phyloP scores from a whole-genome alignment of 805 yeast genomes.

The Wickerhamiella qilinensis region DNA sequence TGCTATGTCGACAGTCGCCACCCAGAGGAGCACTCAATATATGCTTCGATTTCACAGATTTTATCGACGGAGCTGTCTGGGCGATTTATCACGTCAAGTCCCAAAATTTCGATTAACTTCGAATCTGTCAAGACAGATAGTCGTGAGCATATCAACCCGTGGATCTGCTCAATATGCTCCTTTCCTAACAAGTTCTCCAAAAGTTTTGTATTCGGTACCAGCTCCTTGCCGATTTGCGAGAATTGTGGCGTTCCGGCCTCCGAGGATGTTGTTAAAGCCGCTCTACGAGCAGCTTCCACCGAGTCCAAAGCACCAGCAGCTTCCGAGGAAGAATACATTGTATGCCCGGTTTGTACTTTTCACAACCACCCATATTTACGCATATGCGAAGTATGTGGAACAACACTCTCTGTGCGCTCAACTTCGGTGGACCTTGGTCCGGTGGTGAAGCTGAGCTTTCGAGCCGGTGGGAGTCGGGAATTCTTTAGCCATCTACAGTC shows the following conservation, averaged over 20 bases:
- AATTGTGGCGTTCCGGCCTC: constrained; percentile 44
- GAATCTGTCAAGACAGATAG: background rate
- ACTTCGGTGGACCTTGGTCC: constrained; percentile 7
- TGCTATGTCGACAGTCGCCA: constrained; percentile 48
- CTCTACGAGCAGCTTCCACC: constrained; percentile 19
- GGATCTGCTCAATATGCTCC: constrained; percentile 90
- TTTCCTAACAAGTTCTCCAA: constrained; percentile 35
- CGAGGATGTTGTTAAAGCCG: constrained; percentile 12
- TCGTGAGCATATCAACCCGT: constrained; percentile 22
- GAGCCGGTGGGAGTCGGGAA: constrained; percentile 46
- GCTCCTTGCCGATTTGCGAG: constrained; percentile 31
- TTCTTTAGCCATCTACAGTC: constrained; percentile 33
- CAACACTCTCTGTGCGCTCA: constrained; percentile 25
- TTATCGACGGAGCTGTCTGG: constrained; percentile 26
- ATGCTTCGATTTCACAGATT: constrained; percentile 30
- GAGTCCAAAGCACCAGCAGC: background rate
- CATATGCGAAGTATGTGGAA: constrained; percentile 80
- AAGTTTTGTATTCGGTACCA: constrained; percentile 17
- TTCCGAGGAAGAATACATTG: constrained; percentile 7
- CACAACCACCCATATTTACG: constrained; percentile 64
- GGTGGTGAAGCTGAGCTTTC: constrained; percentile 52
- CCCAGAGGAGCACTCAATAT: constrained; percentile 30
- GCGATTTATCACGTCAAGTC: constrained; percentile 57
- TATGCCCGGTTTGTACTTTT: constrained; percentile 56
- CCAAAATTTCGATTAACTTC: constrained; percentile 40